Evolutionary conservation across 2,329 filamentous ascomycete genomes (phyloP).

Genomic region (Fusarium phyllophilum): DNA sequence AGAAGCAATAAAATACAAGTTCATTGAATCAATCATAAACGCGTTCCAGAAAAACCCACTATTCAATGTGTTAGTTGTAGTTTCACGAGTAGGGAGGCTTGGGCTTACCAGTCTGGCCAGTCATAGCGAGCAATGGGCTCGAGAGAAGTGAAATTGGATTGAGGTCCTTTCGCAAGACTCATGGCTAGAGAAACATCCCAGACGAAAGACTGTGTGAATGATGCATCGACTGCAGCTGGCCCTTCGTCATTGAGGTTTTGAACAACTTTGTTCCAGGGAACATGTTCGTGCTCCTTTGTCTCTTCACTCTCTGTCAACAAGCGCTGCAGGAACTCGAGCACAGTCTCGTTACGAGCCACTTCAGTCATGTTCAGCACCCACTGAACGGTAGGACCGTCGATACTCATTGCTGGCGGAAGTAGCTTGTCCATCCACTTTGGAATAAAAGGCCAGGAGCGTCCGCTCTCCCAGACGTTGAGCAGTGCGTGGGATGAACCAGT

Average conservation of each 20-base stretch:
- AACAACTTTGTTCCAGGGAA: constrained; percentile 49
- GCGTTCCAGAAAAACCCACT: constrained; percentile 54
- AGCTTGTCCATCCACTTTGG: constrained; percentile 49
- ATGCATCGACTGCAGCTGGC: constrained; percentile 45
- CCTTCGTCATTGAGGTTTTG: constrained; percentile 49
- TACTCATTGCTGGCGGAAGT: constrained; percentile 51
- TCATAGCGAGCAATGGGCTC: constrained; percentile 49
- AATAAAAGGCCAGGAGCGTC: constrained; percentile 52
- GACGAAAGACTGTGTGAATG: constrained; percentile 51
- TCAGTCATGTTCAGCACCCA: constrained; percentile 51
- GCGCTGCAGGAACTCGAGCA: constrained; percentile 43
- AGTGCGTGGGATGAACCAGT: constrained; percentile 47
- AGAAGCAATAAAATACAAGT: constrained; percentile 51
- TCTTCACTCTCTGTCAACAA: constrained; percentile 43
- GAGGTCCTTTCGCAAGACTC: constrained; percentile 20
- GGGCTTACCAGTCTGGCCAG: constrained; percentile 52
- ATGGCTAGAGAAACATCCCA: constrained; percentile 52
- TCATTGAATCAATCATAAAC: constrained; percentile 48
- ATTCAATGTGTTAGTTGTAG: neutral
- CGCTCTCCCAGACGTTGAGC: constrained; percentile 50
- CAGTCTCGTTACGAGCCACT: constrained; percentile 39
- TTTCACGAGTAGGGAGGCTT: no score
- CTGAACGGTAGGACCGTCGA: constrained; percentile 51
- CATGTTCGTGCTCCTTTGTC: constrained; percentile 45
- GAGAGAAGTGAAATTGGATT: constrained; percentile 38